A percentile compares a stretch with the other conserved stretches of the same genome.
phyloP scores from a whole-genome alignment of 768 basidiomycete species.

The Collybia sordida region DNA sequence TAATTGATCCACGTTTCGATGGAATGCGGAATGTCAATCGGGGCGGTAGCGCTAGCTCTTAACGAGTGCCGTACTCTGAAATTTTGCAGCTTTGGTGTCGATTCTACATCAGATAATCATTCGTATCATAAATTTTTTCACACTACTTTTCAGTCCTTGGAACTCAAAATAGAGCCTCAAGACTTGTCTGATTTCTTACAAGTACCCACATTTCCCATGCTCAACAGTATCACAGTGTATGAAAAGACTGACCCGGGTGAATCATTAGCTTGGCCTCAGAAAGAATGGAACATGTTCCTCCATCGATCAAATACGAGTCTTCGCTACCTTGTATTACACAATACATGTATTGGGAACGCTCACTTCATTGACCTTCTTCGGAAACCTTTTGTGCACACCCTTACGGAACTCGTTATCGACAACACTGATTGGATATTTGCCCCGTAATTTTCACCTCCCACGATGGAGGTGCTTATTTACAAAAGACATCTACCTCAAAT shows the following conservation, averaged over 20 bases:
- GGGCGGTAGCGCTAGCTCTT: conserved; percentile 25
- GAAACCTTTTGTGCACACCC: conserved; percentile 23
- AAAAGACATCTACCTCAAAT: conserved; percentile 1
- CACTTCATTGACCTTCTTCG: conserved; percentile 28
- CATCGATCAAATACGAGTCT: conserved; percentile 27
- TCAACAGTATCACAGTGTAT: conserved; percentile 23
- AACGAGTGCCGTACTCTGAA: conserved; percentile 23
- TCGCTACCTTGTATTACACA: conserved; percentile 26
- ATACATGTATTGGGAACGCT: conserved; percentile 28
- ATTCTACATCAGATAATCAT: conserved; percentile 22
- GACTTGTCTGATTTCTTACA: conserved; percentile 29
- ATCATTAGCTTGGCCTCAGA: conserved; percentile 26
- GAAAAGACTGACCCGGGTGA: conserved; percentile 26
- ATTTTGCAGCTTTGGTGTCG: conserved; percentile 27
- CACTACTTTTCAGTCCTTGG: conserved; percentile 23
- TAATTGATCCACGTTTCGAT: not conserved
- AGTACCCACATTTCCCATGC: conserved; percentile 23
- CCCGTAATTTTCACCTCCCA: conserved; percentile 28
- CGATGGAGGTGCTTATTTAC: conserved; percentile 26
- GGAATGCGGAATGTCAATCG: not conserved
- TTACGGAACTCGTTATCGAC: conserved; percentile 31
- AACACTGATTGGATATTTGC: conserved; percentile 32
- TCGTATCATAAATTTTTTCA: conserved; percentile 19
- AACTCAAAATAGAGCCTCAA: conserved; percentile 26
- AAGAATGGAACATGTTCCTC: conserved; percentile 28